phyloP scores from a whole-genome alignment of 306 rosid genomes.

The Calophaca sinica region DNA sequence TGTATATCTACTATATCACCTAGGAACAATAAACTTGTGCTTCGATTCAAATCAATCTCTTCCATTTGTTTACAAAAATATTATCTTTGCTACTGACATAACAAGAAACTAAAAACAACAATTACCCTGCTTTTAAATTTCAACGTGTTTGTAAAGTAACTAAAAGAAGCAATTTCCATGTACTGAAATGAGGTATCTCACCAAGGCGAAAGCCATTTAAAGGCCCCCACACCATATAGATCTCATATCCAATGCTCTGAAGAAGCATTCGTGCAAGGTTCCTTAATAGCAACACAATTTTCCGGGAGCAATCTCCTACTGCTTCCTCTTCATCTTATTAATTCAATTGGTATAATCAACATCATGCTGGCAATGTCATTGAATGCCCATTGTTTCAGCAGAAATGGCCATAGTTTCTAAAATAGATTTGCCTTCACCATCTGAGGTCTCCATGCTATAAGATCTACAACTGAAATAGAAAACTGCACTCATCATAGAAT shows the following conservation, averaged over 20 bases:
- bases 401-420: constrained; percentile 66
- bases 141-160: constrained; percentile 35
- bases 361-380: constrained; percentile 52
- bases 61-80: constrained; percentile 38
- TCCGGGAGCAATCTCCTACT: constrained; percentile 45
- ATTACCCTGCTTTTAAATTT: constrained; percentile 35
- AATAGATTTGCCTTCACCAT: constrained; percentile 56
- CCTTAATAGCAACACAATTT: constrained; percentile 35
- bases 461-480: constrained; percentile 82
- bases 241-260: constrained; percentile 32
- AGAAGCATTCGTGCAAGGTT: constrained; percentile 40
- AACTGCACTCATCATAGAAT: constrained; percentile 92
- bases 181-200: constrained; percentile 47
- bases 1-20: constrained; percentile 10
- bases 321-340: constrained; percentile 47
- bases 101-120: constrained; percentile 44
- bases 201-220: constrained; percentile 42
- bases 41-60: constrained; percentile 41
- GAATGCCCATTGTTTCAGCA: constrained; percentile 59
- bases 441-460: constrained; percentile 49
- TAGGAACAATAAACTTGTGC: constrained; percentile 27
- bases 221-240: constrained; percentile 28
- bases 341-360: constrained; percentile 42
- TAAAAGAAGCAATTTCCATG: constrained; percentile 44
- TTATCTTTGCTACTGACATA: constrained; percentile 40